phyloP scores from a whole-genome alignment of 768 basidiomycete species.

The Tricholoma sp. region DNA sequence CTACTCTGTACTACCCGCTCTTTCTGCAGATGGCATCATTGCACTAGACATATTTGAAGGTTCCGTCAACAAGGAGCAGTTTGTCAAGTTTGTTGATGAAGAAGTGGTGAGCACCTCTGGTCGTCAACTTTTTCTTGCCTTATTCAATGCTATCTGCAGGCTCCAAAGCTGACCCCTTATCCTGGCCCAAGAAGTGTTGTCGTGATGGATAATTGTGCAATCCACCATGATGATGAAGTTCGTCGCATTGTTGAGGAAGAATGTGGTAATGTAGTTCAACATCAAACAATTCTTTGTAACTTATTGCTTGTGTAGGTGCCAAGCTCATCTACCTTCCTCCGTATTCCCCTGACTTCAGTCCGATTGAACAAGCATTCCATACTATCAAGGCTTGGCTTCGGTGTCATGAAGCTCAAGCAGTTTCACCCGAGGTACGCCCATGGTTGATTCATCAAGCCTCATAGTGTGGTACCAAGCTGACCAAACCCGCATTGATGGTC shows the following conservation, averaged over 20 bases:
- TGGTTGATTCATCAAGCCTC: too few relatives aligned
- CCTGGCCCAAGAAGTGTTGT: not conserved
- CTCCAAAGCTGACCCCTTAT: not conserved
- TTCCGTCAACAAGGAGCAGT: conserved; percentile 2
- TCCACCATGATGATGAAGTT: not conserved
- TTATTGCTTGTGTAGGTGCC: not conserved
- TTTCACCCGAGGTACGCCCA: not conserved
- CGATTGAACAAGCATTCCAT: not conserved
- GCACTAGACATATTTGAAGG: conserved; percentile 8
- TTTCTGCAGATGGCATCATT: not conserved
- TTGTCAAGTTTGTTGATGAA: not conserved
- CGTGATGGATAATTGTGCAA: too few relatives aligned
- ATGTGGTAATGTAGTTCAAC: not conserved
- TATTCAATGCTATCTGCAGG: not conserved
- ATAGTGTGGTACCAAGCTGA: too few relatives aligned
- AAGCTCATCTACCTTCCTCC: not conserved
- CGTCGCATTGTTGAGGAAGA: not conserved
- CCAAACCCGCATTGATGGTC: too few relatives aligned
- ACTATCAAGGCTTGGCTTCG: not conserved
- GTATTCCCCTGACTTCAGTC: not conserved
- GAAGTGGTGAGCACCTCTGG: not conserved
- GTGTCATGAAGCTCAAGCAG: not conserved
- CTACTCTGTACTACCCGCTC: not conserved
- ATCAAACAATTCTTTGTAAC: not conserved
- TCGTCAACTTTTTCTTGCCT: not conserved